Percentiles rank a stretch among this genome's conserved stretches.
These are phyloP conservation scores for Sporothrix dimorphospora DNA, from an alignment of 2,329 filamentous ascomycete species.

Conservation along the genomic window DNA sequence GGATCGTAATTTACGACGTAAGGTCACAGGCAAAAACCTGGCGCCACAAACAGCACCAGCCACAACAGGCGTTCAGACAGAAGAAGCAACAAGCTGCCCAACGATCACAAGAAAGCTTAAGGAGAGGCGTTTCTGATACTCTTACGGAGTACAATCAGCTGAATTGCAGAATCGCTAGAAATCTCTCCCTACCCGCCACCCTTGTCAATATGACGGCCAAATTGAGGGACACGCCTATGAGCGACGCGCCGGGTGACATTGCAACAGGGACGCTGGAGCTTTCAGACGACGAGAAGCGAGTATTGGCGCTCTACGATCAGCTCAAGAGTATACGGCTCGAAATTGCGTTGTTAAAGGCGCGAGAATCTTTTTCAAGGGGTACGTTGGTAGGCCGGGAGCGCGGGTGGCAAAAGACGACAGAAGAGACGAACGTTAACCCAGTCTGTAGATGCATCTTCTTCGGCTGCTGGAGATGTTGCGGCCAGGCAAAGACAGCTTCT, in stretches of 20 bases:
- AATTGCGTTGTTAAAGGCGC: slow-evolving; percentile 65
- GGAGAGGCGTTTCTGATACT: not conserved
- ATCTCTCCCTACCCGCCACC: no score
- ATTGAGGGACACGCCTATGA: slow-evolving; percentile 30
- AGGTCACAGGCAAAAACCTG: not conserved
- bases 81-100: not conserved
- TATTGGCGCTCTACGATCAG: slow-evolving; percentile 71
- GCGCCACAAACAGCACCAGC: slow-evolving; percentile 3
- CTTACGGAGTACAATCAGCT: no score
- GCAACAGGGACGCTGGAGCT: slow-evolving; percentile 51
- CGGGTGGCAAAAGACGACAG: not conserved
- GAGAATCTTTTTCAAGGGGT: slow-evolving; percentile 46
- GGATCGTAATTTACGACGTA: no score
- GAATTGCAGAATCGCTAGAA: not conserved
- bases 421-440: not conserved
- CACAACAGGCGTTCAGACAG: not conserved
- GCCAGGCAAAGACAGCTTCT: slow-evolving; percentile 68
- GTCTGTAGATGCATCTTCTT: not conserved
- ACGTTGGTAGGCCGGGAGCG: not conserved
- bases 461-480: slow-evolving; percentile 45
- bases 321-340: slow-evolving; percentile 73
- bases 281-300: slow-evolving; percentile 66
- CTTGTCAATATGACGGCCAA: slow-evolving; percentile 19
- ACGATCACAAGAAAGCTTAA: not conserved
- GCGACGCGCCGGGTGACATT: slow-evolving; percentile 18